Percentiles rank a stretch among this genome's conserved stretches.
phyloP scores from a whole-genome alignment of 495 filamentous ascomycete genomes.

The Eremomyces bilateralis region DNA sequence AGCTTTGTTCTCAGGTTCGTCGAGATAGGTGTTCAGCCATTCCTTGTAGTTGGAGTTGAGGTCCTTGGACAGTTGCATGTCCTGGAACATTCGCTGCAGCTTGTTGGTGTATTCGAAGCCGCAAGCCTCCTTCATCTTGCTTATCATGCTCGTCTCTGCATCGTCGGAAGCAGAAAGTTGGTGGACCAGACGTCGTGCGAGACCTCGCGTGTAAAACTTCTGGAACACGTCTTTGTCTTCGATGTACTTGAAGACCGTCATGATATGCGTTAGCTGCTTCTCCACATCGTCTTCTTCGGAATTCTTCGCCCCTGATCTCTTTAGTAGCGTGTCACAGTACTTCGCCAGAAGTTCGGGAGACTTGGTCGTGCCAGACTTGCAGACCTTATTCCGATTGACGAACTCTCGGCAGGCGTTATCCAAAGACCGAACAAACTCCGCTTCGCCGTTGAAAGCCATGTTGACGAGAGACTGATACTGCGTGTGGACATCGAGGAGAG shows the following conservation, averaged over 20 bases:
- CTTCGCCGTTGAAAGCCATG: conserved; percentile 81
- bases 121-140: conserved; percentile 95
- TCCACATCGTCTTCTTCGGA: conserved; percentile 88
- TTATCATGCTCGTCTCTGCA: conserved; percentile 97
- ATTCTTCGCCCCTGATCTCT: conserved; percentile 65
- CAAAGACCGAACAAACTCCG: conserved; percentile 87
- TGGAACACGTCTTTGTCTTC: conserved; percentile 99
- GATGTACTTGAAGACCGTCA: conserved; percentile 99
- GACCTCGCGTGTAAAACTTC: conserved; percentile 94
- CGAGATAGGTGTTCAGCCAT: conserved; percentile 35
- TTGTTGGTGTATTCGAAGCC: conserved; percentile 99
- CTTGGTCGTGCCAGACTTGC: conserved; percentile 73
- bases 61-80: conserved; percentile 97
- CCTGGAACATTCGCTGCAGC: conserved; percentile 98
- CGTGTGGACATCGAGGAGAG: conserved; percentile 79
- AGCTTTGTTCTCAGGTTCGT: conserved; percentile 33
- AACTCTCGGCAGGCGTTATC: conserved; percentile 97
- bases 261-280: conserved; percentile 76
- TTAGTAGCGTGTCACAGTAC: conserved; percentile 83
- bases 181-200: conserved; percentile 87
- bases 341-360: conserved; percentile 89
- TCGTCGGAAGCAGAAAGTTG: conserved; percentile 88
- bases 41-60: conserved; percentile 72
- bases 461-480: conserved; percentile 83
- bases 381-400: conserved; percentile 90